phyloP scores from a whole-genome alignment of 495 filamentous ascomycete genomes.

The Stereocaulon alpinum region DNA sequence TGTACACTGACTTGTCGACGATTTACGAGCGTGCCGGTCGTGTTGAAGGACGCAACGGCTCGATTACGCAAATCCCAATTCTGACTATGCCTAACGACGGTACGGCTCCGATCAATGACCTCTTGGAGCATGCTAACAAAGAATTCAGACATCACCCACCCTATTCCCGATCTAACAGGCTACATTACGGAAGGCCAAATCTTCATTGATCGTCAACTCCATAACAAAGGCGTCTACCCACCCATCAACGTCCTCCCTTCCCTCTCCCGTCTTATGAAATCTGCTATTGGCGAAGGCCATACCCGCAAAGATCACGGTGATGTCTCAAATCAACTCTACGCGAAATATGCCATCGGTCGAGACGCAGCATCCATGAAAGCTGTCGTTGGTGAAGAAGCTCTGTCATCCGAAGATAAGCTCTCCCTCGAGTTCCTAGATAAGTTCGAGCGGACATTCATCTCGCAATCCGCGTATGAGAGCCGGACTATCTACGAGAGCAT shows the following conservation, averaged over 20 bases:
- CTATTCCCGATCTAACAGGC: conserved; percentile 95
- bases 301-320: conserved; percentile 95
- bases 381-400: conserved; percentile 94
- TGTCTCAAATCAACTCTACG: conserved; percentile 98
- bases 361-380: conserved; percentile 98
- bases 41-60: conserved; percentile 94
- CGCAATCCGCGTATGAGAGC: conserved; percentile 82
- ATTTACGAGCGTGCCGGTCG: conserved; percentile 99
- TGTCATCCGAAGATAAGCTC: conserved; percentile 92
- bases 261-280: conserved; percentile 99
- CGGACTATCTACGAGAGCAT: conserved; percentile 84
- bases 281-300: conserved; percentile 92
- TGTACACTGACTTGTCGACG: conserved; percentile 99
- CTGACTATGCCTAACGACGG: conserved; percentile 98
- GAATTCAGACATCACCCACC: conserved; percentile 83
- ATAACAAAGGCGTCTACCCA: conserved; percentile 95
- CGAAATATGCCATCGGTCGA: conserved; percentile 98
- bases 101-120: conserved; percentile 26
- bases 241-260: conserved; percentile 99
- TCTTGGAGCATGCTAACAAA: conserved; percentile 12
- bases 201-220: conserved; percentile 86
- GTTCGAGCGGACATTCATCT: conserved; percentile 90
- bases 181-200: conserved; percentile 99
- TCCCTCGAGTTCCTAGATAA: conserved; percentile 97
- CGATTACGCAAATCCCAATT: conserved; percentile 98